Conservation (phyloP, 2,329 filamentous ascomycete species). For the Lachnellula occidentalis region DNA sequence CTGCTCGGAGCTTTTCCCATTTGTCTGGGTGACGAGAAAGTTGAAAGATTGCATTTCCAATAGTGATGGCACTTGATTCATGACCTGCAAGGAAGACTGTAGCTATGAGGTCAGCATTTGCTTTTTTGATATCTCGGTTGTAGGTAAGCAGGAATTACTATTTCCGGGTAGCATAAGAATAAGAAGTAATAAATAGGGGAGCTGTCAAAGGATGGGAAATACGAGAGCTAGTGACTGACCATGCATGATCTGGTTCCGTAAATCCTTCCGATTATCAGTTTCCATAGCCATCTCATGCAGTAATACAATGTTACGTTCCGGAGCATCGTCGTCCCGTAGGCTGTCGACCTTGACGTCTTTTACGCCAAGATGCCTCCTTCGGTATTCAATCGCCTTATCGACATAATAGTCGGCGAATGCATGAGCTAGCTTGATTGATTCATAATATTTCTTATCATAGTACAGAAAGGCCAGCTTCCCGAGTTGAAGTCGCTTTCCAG, state of each 20-base stretch:
- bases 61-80: conserved; percentile 8
- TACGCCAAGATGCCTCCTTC: not conserved
- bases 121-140: too few species aligned
- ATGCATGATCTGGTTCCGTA: conserved; percentile 2
- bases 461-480: conserved; percentile 15
- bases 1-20: conserved; percentile 4
- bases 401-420: conserved; percentile 14
- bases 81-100: conserved; percentile 30
- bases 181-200: too few species aligned
- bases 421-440: conserved; percentile 15
- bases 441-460: conserved; percentile 15
- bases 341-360: conserved; percentile 13
- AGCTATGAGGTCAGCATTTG: not conserved
- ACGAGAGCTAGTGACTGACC: not conserved
- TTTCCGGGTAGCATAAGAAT: too few species aligned
- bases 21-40: conserved; percentile 3
- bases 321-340: not conserved
- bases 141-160: too few species aligned
- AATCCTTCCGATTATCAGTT: not conserved
- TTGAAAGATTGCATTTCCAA: conserved; percentile 8
- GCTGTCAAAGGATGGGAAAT: too few species aligned
- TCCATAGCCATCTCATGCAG: conserved; percentile 5
- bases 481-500: conserved; percentile 19
- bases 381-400: conserved; percentile 7
- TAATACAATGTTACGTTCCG: not conserved